Evolutionary conservation across 208 protist species (phyloP).

Genomic region (Naegleria lovaniensis): DNA sequence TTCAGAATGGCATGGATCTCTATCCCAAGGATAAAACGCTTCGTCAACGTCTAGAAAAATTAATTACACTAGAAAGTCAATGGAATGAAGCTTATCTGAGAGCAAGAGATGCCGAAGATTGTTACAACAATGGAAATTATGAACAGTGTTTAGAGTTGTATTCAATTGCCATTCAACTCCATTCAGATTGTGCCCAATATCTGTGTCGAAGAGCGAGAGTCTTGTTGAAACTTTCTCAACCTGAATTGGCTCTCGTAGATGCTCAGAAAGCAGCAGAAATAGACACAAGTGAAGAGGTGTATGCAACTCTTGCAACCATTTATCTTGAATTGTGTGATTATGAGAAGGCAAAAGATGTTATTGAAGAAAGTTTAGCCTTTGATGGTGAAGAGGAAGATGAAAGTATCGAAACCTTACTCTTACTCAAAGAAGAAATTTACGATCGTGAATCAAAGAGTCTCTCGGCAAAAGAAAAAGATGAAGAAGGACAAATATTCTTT

Average conservation of each 20-base stretch:
- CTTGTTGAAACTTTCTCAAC: background rate
- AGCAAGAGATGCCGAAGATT: background rate
- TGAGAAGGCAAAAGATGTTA: background rate
- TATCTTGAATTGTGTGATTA: conserved; percentile 2
- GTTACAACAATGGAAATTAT: background rate
- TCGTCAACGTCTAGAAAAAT: background rate
- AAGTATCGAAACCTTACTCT: background rate
- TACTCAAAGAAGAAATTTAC: conserved; percentile 4
- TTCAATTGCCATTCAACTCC: background rate
- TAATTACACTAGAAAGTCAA: background rate
- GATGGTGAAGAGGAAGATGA: conserved; percentile 3
- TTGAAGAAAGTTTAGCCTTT: conserved; percentile 7
- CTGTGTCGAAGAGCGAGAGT: conserved; percentile 5
- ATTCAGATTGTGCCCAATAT: background rate
- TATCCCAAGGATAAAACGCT: background rate
- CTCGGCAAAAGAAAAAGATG: background rate
- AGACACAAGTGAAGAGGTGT: background rate
- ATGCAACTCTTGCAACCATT: background rate
- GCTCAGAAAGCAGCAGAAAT: background rate
- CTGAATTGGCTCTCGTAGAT: background rate
- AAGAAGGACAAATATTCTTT: conserved; percentile 9
- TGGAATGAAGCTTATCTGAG: background rate
- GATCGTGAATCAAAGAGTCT: background rate
- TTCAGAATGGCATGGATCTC: background rate
- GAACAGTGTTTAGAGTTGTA: background rate